Evolutionary conservation across 805 yeast genomes (phyloP), one percentile per base, ranked within the genome.

Genomic region (Candida hungchunana): DNA sequence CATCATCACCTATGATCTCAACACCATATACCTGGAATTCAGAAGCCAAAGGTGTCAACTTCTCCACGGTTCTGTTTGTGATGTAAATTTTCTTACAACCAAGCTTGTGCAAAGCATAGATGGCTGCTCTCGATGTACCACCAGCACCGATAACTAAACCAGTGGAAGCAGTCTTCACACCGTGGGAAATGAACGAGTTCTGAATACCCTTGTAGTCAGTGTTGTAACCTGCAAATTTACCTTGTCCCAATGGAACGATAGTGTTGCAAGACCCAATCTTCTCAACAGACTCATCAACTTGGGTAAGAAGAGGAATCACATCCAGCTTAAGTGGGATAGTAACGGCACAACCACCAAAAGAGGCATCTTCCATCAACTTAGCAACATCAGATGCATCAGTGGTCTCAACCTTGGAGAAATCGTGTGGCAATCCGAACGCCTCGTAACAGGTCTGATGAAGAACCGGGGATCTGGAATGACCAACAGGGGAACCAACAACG

Each of bases 61-160:
- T 86, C 7, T 79, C 63, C 1, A 64, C 57, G 2, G 96, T 87
- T 58, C 97, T 77, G 66, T 89, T 90, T 40, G 85, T 56, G 67
- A 90, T 67, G 64, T 78, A 87, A 41, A 90, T 84, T 48, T 69
- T 77, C 16, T 63, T 49, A 59, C 94, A 86, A 3, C 96, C 96
- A 66, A 90, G 63, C 42, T 75, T 54, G 54, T 77, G 74, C 46
- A 93, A 69, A 1, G 98, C 97, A 58, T 75, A 88, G 12, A 85
- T 77, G 0, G 97, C 97, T 27, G 98, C 96, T 53, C 96, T 74
- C 1, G 96, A 80, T 18, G 99, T 89, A 29, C 99, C 99, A 27
- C 99, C 99, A 15, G 96, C 96, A 34, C 99, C 99, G 46, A 93
- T 68, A 29, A 93, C 82, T 40, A 89, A 63, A 21, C 96, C 97